Conservation (phyloP, 2,329 filamentous ascomycete genomes). For the Cytospora leucostoma region DNA sequence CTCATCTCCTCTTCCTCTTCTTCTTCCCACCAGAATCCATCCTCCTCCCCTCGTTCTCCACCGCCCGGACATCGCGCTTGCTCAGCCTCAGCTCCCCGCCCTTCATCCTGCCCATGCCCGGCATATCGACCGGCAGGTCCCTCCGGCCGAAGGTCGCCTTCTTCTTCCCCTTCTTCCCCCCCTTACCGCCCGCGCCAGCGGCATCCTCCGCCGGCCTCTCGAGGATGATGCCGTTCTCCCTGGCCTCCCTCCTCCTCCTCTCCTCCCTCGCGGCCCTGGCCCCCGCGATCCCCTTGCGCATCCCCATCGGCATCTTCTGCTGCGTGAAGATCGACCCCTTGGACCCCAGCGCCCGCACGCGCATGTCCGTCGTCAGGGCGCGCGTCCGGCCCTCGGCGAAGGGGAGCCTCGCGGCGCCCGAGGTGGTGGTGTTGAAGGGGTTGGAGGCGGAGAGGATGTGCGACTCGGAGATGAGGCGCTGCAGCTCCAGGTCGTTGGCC, state of each 20-base stretch:
- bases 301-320: slow-evolving; percentile 84
- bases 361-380: slow-evolving; percentile 79
- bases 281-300: slow-evolving; percentile 79
- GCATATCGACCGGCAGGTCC: slow-evolving; percentile 65
- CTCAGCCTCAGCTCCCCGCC: slow-evolving; percentile 80
- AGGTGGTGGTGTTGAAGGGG: slow-evolving; percentile 43
- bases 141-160: slow-evolving; percentile 48
- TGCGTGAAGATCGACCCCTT: slow-evolving; percentile 73
- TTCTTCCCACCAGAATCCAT: slow-evolving; percentile 36
- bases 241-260: slow-evolving; percentile 74
- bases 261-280: slow-evolving; percentile 67
- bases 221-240: slow-evolving; percentile 86
- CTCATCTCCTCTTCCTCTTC: slow-evolving; percentile 39
- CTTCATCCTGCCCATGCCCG: slow-evolving; percentile 76
- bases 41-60: slow-evolving; percentile 66
- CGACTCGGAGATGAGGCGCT: slow-evolving; percentile 87
- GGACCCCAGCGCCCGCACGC: slow-evolving; percentile 79
- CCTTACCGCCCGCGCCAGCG: slow-evolving; percentile 39
- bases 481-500: slow-evolving; percentile 89
- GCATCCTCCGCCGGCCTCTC: slow-evolving; percentile 53
- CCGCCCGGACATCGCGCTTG: slow-evolving; percentile 71
- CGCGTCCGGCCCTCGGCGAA: slow-evolving; percentile 69
- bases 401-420: slow-evolving; percentile 41
- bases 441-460: slow-evolving; percentile 71
- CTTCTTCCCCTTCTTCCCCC: slow-evolving; percentile 42